Evolutionary conservation across 805 yeast species (phyloP).

Genomic region (Metschnikowia lochheadii): DNA sequence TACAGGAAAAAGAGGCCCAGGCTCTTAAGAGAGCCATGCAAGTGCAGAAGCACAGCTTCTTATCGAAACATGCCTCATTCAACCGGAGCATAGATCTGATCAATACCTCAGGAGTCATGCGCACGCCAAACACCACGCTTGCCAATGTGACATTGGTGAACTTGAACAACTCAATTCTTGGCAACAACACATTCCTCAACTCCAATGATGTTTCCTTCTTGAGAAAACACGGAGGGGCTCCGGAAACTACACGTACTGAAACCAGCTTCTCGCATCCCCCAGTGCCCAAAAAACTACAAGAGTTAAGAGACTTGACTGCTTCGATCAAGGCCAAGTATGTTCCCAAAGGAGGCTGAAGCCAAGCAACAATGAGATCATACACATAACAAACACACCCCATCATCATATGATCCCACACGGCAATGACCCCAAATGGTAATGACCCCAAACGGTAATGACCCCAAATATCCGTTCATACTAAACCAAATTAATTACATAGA

Average conservation of each 20-base stretch:
- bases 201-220: conserved; percentile 13
- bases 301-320: conserved; percentile 24
- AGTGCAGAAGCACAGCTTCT: conserved; percentile 28
- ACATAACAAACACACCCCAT: not conserved
- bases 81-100: conserved; percentile 12
- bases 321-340: conserved; percentile 23
- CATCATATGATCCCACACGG: too few relatives aligned
- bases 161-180: conserved; percentile 17
- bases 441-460: too few relatives aligned
- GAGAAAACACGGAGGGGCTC: not conserved
- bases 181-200: conserved; percentile 21
- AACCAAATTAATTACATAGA: not conserved
- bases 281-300: conserved; percentile 23
- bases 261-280: conserved; percentile 7
- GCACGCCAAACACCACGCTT: conserved; percentile 14
- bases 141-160: conserved; percentile 14
- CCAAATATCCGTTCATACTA: too few relatives aligned
- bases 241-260: not conserved
- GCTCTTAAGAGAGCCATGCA: conserved; percentile 27
- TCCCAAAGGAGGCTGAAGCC: not conserved
- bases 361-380: too few relatives aligned
- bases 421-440: too few relatives aligned
- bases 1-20: conserved; percentile 23
- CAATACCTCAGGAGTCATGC: conserved; percentile 9
- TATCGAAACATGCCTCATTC: conserved; percentile 25